Conservation (phyloP, 108 stramenopile species). For the Pseudonitzschia delicatissima region DNA sequence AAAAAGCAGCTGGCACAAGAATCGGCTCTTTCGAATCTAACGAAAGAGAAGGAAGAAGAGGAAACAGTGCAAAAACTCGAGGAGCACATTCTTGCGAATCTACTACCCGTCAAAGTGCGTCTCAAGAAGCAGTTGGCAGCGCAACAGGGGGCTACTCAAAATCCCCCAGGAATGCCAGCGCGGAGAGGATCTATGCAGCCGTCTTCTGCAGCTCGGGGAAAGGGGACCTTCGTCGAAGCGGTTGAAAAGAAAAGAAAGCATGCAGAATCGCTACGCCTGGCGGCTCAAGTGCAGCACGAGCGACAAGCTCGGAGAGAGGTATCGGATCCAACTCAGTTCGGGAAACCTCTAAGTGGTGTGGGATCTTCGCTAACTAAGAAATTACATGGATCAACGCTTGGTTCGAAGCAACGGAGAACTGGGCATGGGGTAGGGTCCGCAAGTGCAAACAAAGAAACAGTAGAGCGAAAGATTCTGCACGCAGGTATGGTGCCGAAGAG, state of each 20-base stretch:
- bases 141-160: conserved; percentile 78
- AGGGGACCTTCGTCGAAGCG: conserved; percentile 63
- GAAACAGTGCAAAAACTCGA: conserved; percentile 79
- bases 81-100: conserved; percentile 82
- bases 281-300: conserved; percentile 31
- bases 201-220: conserved; percentile 22
- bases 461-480: conserved; percentile 53
- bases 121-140: conserved; percentile 79
- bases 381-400: conserved; percentile 61
- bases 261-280: conserved; percentile 38
- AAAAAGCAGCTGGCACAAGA: conserved; percentile 33
- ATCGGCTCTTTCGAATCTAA: conserved; percentile 38
- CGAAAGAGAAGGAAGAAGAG: conserved; percentile 66
- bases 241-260: conserved; percentile 61
- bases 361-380: conserved; percentile 62
- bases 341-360: conserved; percentile 49
- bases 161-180: conserved; percentile 71
- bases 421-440: conserved; percentile 40
- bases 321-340: conserved; percentile 48
- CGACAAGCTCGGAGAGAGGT: conserved; percentile 12
- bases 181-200: conserved; percentile 43
- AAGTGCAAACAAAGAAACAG: not conserved
- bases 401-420: conserved; percentile 32
- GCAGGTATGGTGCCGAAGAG: conserved; percentile 82
- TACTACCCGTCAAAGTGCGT: conserved; percentile 80